Conservation (phyloP, 2,329 filamentous ascomycete genomes). For the Mycosphaerella arachidis region DNA sequence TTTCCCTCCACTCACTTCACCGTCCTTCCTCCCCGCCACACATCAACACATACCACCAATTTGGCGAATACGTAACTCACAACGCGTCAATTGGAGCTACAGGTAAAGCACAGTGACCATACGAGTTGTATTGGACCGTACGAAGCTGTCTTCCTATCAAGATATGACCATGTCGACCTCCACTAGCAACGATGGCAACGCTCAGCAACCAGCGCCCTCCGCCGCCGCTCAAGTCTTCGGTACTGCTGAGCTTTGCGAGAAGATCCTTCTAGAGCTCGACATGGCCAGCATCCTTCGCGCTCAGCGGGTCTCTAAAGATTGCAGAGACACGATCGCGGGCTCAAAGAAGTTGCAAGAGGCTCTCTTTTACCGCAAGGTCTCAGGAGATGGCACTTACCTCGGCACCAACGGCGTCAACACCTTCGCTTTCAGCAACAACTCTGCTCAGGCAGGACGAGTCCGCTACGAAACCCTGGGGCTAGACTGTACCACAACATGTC, state of each 20-base stretch:
- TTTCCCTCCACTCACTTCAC: no score
- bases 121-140: no score
- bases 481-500: neutral
- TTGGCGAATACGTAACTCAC: no score
- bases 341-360: neutral
- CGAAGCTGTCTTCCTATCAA: no score
- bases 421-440: neutral
- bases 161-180: neutral
- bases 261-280: neutral
- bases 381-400: neutral
- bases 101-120: no score
- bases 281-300: constrained; percentile 2
- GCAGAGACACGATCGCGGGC: neutral
- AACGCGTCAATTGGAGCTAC: no score
- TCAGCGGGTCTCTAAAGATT: constrained; percentile 2
- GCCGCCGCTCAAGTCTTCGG: neutral
- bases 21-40: no score
- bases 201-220: neutral
- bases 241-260: constrained; percentile 6
- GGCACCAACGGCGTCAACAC: neutral
- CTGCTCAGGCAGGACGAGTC: neutral
- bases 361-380: neutral
- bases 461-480: neutral
- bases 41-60: no score
- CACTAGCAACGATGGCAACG: neutral